phyloP scores from a whole-genome alignment of 2,329 filamentous ascomycete genomes.

The Rachicladosporium sp. region DNA sequence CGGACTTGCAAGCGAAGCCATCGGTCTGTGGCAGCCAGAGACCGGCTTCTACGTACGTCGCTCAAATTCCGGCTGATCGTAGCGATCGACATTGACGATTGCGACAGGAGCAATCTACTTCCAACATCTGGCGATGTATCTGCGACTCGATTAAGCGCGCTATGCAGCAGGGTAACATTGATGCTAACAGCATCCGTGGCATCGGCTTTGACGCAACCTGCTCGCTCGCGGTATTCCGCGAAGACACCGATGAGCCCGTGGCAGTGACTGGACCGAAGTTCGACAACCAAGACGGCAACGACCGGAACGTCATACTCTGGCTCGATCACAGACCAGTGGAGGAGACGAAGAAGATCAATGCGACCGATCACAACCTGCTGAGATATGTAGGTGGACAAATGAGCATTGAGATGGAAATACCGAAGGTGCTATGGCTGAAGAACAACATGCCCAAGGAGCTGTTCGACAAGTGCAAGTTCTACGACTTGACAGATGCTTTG shows the following conservation, averaged over 20 bases:
- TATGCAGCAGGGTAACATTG: slow-evolving; percentile 67
- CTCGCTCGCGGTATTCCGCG: slow-evolving; percentile 79
- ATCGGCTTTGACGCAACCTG: slow-evolving; percentile 99
- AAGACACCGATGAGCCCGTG: slow-evolving; percentile 81
- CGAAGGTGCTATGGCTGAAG: slow-evolving; percentile 96
- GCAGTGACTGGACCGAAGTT: slow-evolving; percentile 85
- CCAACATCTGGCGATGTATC: slow-evolving; percentile 92
- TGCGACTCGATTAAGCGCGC: slow-evolving; percentile 77
- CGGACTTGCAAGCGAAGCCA: slow-evolving; percentile 40
- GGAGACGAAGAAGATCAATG: slow-evolving; percentile 89
- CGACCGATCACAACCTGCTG: slow-evolving; percentile 79
- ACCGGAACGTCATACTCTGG: slow-evolving; percentile 95
- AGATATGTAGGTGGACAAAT: slow-evolving; percentile 95
- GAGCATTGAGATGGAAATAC: slow-evolving; percentile 99
- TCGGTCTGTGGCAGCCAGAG: slow-evolving; percentile 41
- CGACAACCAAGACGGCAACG: slow-evolving; percentile 59
- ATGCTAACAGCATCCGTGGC: slow-evolving; percentile 64
- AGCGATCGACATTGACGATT: no score
- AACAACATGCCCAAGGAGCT: slow-evolving; percentile 91
- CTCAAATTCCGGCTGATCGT: neutral
- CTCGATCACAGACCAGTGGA: slow-evolving; percentile 85
- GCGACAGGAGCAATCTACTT: slow-evolving; percentile 83
- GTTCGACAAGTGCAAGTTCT: slow-evolving; percentile 91
- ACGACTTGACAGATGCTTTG: slow-evolving; percentile 82
- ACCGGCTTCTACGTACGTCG: slow-evolving; percentile 41